Conservation (phyloP, 306 rosid genomes). For the Vigna unguiculata region DNA sequence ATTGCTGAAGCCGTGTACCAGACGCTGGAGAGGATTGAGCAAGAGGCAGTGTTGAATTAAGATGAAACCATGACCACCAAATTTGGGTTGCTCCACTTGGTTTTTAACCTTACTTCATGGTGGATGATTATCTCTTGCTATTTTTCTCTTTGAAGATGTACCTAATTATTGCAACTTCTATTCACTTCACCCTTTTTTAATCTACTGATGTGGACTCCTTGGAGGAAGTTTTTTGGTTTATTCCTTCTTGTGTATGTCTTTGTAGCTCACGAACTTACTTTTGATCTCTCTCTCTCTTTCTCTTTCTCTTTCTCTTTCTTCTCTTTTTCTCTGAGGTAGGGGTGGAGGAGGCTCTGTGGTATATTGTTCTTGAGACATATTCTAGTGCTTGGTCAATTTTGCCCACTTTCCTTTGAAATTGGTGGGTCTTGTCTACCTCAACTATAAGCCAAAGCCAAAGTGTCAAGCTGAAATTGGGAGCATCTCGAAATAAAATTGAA, state of each 20-base stretch:
- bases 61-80: constrained; percentile 32
- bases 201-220: constrained; percentile 46
- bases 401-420: constrained; percentile 43
- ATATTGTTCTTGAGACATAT: constrained; percentile 35
- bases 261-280: constrained; percentile 31
- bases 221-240: constrained; percentile 53
- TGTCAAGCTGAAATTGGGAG: constrained; percentile 47
- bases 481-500: constrained; percentile 46
- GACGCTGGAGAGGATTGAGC: constrained; percentile 71
- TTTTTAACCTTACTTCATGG: constrained; percentile 36
- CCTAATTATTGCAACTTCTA: constrained; percentile 54
- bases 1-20: constrained; percentile 84
- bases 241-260: constrained; percentile 42
- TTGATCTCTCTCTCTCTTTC: constrained; percentile 32
- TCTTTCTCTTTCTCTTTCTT: constrained; percentile 10
- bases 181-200: constrained; percentile 45
- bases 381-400: constrained; percentile 42
- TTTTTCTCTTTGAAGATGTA: constrained; percentile 44
- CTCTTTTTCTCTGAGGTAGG: constrained; percentile 14
- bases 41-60: constrained; percentile 68
- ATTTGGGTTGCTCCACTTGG: constrained; percentile 31
- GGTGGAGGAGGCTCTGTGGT: constrained; percentile 31
- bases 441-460: constrained; percentile 42
- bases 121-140: constrained; percentile 33
- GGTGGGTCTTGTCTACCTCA: constrained; percentile 43